Percentiles rank a stretch among this genome's conserved stretches.
Evolutionary conservation across 768 basidiomycete genomes (phyloP).

Genomic region (Galerina marginata): DNA sequence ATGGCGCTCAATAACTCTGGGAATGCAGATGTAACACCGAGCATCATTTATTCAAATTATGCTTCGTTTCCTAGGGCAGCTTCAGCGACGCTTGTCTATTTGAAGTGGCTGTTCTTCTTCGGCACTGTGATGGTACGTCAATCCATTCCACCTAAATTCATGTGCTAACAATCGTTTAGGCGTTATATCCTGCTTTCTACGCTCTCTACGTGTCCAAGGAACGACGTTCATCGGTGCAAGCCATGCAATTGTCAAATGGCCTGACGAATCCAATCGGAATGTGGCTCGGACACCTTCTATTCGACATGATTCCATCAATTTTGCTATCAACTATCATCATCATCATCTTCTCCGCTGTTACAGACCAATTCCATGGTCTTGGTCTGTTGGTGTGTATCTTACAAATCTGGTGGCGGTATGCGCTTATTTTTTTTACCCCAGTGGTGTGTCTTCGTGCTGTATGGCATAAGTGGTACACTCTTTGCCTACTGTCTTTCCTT

Average conservation of each 20-base stretch:
- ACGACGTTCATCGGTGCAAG: constrained; percentile 73
- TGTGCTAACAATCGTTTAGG: constrained; percentile 37
- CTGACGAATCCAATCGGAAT: constrained; percentile 70
- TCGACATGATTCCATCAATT: constrained; percentile 66
- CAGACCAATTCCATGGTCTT: constrained; percentile 70
- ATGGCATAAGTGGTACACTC: constrained; percentile 69
- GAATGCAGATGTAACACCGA: constrained; percentile 38
- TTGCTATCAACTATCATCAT: constrained; percentile 69
- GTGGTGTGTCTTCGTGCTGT: constrained; percentile 76
- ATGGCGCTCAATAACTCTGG: constrained; percentile 60
- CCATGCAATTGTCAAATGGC: constrained; percentile 84
- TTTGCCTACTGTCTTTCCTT: constrained; percentile 73
- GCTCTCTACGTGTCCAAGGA: constrained; percentile 79
- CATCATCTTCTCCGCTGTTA: constrained; percentile 60
- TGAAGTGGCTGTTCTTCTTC: constrained; percentile 81
- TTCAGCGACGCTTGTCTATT: constrained; percentile 58
- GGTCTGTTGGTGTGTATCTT: constrained; percentile 57
- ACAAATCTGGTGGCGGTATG: neutral
- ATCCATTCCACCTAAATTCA: neutral
- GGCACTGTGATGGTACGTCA: constrained; percentile 68
- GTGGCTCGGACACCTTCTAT: constrained; percentile 81
- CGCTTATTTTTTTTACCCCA: constrained; percentile 27
- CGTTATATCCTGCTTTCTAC: constrained; percentile 82
- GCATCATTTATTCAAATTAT: constrained; percentile 64
- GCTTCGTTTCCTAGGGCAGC: constrained; percentile 59